phyloP scores from a whole-genome alignment of 192 early-diverging fungal genomes.

The Entrophospora sp. region DNA sequence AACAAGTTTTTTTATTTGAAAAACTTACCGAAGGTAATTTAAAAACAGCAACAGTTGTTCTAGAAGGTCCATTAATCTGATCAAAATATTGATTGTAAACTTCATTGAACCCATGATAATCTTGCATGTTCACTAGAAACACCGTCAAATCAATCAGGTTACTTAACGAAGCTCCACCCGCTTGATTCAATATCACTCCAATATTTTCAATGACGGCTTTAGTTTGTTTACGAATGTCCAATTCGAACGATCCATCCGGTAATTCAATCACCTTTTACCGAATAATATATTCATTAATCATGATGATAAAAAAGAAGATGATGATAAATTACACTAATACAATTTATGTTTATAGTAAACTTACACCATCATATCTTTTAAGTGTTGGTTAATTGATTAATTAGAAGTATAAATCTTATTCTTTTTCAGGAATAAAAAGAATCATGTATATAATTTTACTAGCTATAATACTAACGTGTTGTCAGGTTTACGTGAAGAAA shows the following conservation, averaged over 20 bases:
- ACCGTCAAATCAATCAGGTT: constrained; percentile 64
- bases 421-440: not conserved
- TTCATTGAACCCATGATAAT: constrained; percentile 56
- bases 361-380: constrained; percentile 14
- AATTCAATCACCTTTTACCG: constrained; percentile 31
- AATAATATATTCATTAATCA: not conserved
- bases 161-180: constrained; percentile 42
- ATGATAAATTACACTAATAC: not conserved
- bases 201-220: constrained; percentile 60
- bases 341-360: not conserved
- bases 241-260: constrained; percentile 41
- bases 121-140: constrained; percentile 60
- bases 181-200: constrained; percentile 39
- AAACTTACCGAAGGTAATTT: constrained; percentile 45
- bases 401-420: not conserved
- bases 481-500: constrained; percentile 45
- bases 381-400: not conserved
- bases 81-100: constrained; percentile 61
- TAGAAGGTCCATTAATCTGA: constrained; percentile 44
- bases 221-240: constrained; percentile 58
- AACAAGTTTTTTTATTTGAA: not conserved
- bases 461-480: constrained; percentile 35
- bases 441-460: not conserved
- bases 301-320: not conserved
- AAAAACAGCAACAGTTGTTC: constrained; percentile 59